Percentiles rank a stretch among this genome's conserved stretches.
Evolutionary conservation across 2,329 filamentous ascomycete genomes (phyloP).

Genomic region (Microcyclospora pomicola): DNA sequence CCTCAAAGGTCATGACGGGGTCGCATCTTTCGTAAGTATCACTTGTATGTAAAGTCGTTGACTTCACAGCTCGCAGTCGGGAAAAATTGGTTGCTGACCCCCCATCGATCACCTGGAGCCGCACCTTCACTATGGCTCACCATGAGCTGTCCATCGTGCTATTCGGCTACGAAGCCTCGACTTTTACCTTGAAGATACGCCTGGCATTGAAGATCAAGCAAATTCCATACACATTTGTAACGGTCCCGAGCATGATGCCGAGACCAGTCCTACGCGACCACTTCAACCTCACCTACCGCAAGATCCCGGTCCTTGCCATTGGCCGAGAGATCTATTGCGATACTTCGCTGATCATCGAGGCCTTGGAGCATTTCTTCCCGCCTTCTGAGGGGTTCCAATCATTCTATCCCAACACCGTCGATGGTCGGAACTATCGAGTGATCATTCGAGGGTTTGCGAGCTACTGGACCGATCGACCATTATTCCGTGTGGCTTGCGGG

Average conservation of each 20-base stretch:
- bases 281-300: constrained; percentile 27
- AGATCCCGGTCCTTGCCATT: constrained; percentile 22
- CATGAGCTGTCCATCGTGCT: constrained; percentile 11
- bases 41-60: too few relatives aligned
- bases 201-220: constrained; percentile 24
- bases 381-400: constrained; percentile 20
- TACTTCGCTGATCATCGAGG: constrained; percentile 21
- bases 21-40: too few relatives aligned
- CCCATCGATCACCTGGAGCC: background rate
- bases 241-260: constrained; percentile 29
- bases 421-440: constrained; percentile 22
- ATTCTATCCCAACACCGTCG: constrained; percentile 22
- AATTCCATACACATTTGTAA: constrained; percentile 26
- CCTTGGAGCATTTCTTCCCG: constrained; percentile 20
- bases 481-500: constrained; percentile 28
- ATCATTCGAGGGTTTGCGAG: constrained; percentile 27
- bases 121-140: constrained; percentile 2
- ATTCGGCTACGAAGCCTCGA: constrained; percentile 17
- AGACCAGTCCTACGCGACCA: constrained; percentile 23
- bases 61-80: too few relatives aligned
- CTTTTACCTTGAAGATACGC: constrained; percentile 25
- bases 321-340: constrained; percentile 23
- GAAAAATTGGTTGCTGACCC: too few relatives aligned
- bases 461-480: constrained; percentile 29
- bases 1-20: too few relatives aligned